Base-by-base conservation (phyloP, 2,329 filamentous ascomycete species). In the Ophiostoma sp. region DNA sequence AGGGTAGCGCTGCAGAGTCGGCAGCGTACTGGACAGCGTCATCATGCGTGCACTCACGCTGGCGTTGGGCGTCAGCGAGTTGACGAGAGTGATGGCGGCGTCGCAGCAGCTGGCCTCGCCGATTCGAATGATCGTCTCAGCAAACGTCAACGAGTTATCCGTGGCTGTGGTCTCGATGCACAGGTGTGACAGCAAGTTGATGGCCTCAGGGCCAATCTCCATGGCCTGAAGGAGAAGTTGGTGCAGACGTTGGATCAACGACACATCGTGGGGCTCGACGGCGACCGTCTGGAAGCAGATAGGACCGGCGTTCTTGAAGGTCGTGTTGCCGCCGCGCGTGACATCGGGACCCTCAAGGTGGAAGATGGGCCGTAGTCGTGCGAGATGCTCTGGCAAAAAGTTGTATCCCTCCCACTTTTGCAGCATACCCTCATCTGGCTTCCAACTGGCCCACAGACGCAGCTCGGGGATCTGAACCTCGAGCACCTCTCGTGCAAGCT, bases 401-500 rank as follows among this genome's bases (percentile, higher is more conserved):
- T 15, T n/a, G 15, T 74, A 75, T 2, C 52, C 71, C 55, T 78
- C 76, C 76, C 76, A 77, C 19, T 70, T 61, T 50, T 72, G 75
- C 42, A 78, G 36, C n/a, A 76, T 73, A 2, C 33, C n/a, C n/a
- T 74, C 74, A 66, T 78, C 68, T 1, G 78, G 78, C 25, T 55
- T 75, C 78, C 78, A 78, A 4, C 31, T 22, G 5, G 73, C 64
- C 76, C 75, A 78, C 7, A 73, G 7, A 5, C 25, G 19, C 36
- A 75, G 72, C 5, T 75, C 28, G 1, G 76, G 76, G 1, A 78
- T n/a, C 31, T 76, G 73, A 2, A 12, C 70, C 7, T 59, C 55
- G 3, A 77, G 59, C 12, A 78, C 74, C 25, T 72, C 70, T 31
- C 71, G 66, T 4, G 74, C 76, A 3, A 75, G 70, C 74, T 88